phyloP scores from a whole-genome alignment of 208 protist species.

The Novymonas esmeraldas region DNA sequence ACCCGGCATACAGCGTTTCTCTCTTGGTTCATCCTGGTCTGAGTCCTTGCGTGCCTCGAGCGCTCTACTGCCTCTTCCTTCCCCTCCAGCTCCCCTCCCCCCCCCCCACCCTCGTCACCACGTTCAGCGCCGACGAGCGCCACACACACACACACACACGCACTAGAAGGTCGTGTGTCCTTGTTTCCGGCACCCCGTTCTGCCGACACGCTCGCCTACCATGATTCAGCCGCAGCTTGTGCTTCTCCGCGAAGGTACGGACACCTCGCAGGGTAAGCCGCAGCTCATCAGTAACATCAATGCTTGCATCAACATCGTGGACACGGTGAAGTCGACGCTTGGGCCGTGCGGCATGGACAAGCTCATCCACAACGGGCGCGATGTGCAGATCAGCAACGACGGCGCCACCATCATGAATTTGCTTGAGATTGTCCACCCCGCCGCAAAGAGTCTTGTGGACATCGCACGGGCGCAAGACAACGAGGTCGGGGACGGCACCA shows the following conservation, averaged over 20 bases:
- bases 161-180: too few relatives aligned
- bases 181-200: too few relatives aligned
- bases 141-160: too few relatives aligned
- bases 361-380: conserved; percentile 96
- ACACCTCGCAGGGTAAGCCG: conserved; percentile 99
- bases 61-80: not conserved
- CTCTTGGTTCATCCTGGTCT: not conserved
- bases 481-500: conserved; percentile 99
- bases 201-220: too few relatives aligned
- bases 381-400: conserved; percentile 99
- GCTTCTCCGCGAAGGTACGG: conserved; percentile 99
- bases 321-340: conserved; percentile 95
- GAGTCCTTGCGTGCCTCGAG: not conserved
- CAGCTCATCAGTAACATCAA: conserved; percentile 99
- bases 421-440: conserved; percentile 99
- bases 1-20: not conserved
- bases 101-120: conserved; percentile 3
- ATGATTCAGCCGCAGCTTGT: conserved; percentile 98
- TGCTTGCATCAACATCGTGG: conserved; percentile 97
- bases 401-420: conserved; percentile 99
- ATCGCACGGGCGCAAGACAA: conserved; percentile 98
- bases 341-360: conserved; percentile 99
- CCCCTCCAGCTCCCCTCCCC: not conserved
- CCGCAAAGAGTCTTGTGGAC: conserved; percentile 98
- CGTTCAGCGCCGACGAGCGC: too few relatives aligned